A percentile compares a stretch with the other conserved stretches of the same genome.
phyloP scores from a whole-genome alignment of 1,139 yeast genomes.

The Debaryomyces singareniensis region DNA sequence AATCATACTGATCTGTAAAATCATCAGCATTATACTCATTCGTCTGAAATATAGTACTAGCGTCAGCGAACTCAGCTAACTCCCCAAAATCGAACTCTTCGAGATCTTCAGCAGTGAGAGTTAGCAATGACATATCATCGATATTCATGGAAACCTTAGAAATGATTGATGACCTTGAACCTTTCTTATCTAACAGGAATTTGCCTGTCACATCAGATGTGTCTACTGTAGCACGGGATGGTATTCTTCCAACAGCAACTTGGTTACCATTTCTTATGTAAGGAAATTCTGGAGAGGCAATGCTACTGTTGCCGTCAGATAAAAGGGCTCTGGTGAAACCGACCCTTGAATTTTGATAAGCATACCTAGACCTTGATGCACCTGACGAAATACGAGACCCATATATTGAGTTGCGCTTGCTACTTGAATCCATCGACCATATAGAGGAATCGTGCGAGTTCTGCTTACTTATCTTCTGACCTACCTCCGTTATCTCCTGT shows the following conservation, averaged over 20 bases:
- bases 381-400: constrained; percentile 28
- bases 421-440: constrained; percentile 33
- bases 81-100: constrained; percentile 11
- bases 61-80: constrained; percentile 9
- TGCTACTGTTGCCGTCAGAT: constrained; percentile 19
- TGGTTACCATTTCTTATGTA: not conserved
- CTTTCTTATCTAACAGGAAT: constrained; percentile 17
- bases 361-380: constrained; percentile 14
- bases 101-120: constrained; percentile 29
- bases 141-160: constrained; percentile 21
- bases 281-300: not conserved
- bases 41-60: constrained; percentile 12
- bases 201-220: constrained; percentile 1
- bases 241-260: not conserved
- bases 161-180: constrained; percentile 32
- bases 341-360: constrained; percentile 15
- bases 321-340: constrained; percentile 41
- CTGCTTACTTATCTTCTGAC: constrained; percentile 21
- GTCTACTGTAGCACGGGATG: constrained; percentile 4
- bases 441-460: constrained; percentile 26
- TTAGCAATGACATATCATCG: constrained; percentile 31
- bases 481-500: constrained; percentile 1
- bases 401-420: constrained; percentile 18
- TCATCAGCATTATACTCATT: constrained; percentile 38
- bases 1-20: constrained; percentile 50